These are phyloP conservation scores for Artemisia annua DNA, from an alignment of 129 eudicot species.

Conservation along the genomic window DNA sequence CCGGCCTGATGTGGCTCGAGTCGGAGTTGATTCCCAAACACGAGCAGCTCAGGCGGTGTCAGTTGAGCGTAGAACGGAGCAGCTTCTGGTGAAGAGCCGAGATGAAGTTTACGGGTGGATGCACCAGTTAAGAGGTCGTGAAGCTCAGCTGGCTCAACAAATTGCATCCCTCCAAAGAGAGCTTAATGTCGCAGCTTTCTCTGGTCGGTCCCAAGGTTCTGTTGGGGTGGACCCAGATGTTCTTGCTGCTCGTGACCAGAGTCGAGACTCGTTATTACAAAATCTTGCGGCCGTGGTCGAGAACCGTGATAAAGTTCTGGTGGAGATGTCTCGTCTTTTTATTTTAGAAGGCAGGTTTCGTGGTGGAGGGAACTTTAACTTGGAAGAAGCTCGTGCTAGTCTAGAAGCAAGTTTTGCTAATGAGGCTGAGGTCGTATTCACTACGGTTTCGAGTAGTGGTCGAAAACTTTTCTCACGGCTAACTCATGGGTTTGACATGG, in stretches of 20 bases:
- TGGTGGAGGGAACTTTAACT: slow-evolving; percentile 59
- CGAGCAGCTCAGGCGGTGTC: slow-evolving; percentile 99
- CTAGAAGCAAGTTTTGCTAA: slow-evolving; percentile 98
- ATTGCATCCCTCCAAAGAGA: slow-evolving; percentile 75
- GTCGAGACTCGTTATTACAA: slow-evolving; percentile 76
- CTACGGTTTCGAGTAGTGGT: slow-evolving; percentile 96
- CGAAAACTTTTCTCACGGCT: slow-evolving; percentile 90
- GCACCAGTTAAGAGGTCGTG: slow-evolving; percentile 80
- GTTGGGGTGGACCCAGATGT: slow-evolving; percentile 98
- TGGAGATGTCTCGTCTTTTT: slow-evolving; percentile 86
- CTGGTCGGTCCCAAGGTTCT: slow-evolving; percentile 92
- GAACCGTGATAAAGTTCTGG: slow-evolving; percentile 78
- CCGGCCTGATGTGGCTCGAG: slow-evolving; percentile 97
- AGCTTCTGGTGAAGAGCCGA: slow-evolving; percentile 68
- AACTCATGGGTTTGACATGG: slow-evolving; percentile 98
- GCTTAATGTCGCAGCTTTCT: slow-evolving; percentile 66
- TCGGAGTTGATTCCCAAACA: slow-evolving; percentile 97
- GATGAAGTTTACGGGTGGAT: slow-evolving; percentile 86
- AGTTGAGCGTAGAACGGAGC: slow-evolving; percentile 95
- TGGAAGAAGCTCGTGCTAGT: slow-evolving; percentile 97
- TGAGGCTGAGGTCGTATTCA: slow-evolving; percentile 96
- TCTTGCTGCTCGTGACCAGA: slow-evolving; percentile 91
- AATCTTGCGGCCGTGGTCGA: slow-evolving; percentile 97
- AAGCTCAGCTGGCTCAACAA: slow-evolving; percentile 79
- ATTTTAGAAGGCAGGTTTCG: slow-evolving; percentile 86